Base-by-base conservation (phyloP, 352 stramenopile genomes). In the Phytophthora hybrid region DNA sequence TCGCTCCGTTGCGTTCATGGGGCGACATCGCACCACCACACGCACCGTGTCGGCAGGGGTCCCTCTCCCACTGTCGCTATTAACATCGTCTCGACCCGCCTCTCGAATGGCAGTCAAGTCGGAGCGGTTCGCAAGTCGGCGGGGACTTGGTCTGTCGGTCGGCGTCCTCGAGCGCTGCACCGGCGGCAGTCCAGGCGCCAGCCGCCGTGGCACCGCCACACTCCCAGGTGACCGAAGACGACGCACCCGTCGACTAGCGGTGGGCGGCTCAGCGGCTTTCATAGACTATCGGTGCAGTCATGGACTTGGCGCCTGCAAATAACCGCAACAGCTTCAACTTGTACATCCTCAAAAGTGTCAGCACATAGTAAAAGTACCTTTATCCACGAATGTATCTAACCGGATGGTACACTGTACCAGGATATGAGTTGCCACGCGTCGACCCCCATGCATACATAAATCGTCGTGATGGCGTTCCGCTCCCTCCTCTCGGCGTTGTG, bases 1-100 rank as follows among this genome's bases (percentile, higher is more conserved):
- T 44, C 71, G 80, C 59, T 93, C 85, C 6, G 32, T 61, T 26
- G 66, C 31, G 60, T 91, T 93, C 80, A 93, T 82, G 26, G 88
- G 88, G 11, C 88, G 82, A 46, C 83, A 90, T 26, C 88, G 81
- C 59, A 90, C 78, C 8, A 90, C 84, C 23, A 93, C 88, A 5
- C 84, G 84, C 26, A 94, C 84, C 3, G 74, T 79, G 19, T 81
- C 61, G 19, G 58, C n/a, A 34, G 57, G 47, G 52, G 32, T 44
- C 16, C 26, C 63, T 19, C 21, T 10, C 14, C 29, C 29, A 4
- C 7, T 19, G n/a, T 29, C 9, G 0, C 7, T 16, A 14, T 23
- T 26, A 19, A 13, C 21, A 4, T n/a, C 65, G 6, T 57, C 31
- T 19, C 44, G 58, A 26, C 21, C 47, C 11, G 26, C 21, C 19